Evolutionary conservation across 192 early-diverging fungal species (phyloP).

Genomic region (Coemansia interrupta): DNA sequence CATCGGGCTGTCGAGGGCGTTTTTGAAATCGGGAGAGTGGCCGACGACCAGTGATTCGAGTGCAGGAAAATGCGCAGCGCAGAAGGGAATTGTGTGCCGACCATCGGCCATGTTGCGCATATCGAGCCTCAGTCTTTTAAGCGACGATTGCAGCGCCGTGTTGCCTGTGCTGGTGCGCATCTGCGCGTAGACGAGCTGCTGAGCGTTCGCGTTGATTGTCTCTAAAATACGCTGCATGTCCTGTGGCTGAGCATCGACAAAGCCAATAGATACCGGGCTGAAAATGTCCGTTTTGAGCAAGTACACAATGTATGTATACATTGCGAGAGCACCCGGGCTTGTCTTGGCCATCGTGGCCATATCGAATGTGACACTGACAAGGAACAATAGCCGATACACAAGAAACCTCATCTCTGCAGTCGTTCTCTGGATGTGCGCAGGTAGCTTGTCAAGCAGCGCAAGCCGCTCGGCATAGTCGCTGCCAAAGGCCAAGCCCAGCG

Average conservation of each 20-base stretch:
- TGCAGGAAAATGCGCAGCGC: slow-evolving; percentile 42
- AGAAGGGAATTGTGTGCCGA: slow-evolving; percentile 33
- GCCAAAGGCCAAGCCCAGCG: slow-evolving; percentile 17
- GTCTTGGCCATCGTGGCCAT: slow-evolving; percentile 39
- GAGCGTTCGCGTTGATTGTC: slow-evolving; percentile 37
- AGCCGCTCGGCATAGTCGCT: slow-evolving; percentile 17
- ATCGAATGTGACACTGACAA: slow-evolving; percentile 36
- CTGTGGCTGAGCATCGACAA: slow-evolving; percentile 31
- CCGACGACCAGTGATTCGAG: slow-evolving; percentile 35
- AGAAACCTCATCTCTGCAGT: slow-evolving; percentile 34
- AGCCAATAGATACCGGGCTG: slow-evolving; percentile 22
- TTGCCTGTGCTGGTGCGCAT: slow-evolving; percentile 38
- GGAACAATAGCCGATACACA: slow-evolving; percentile 41
- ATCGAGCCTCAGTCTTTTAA: slow-evolving; percentile 28
- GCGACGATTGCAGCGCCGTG: slow-evolving; percentile 43
- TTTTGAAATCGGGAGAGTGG: slow-evolving; percentile 44
- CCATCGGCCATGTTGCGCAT: slow-evolving; percentile 40
- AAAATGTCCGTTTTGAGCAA: slow-evolving; percentile 48
- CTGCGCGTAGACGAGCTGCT: slow-evolving; percentile 27
- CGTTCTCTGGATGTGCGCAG: slow-evolving; percentile 15
- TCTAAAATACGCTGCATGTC: slow-evolving; percentile 31
- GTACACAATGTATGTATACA: slow-evolving; percentile 41
- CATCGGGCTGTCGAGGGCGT: slow-evolving; percentile 23
- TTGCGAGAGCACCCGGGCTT: slow-evolving; percentile 22
- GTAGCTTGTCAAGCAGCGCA: slow-evolving; percentile 23